Evolutionary conservation across 2,329 filamentous ascomycete genomes (phyloP), one percentile per base, ranked within the genome.

Genomic region (Neobulgaria alba): DNA sequence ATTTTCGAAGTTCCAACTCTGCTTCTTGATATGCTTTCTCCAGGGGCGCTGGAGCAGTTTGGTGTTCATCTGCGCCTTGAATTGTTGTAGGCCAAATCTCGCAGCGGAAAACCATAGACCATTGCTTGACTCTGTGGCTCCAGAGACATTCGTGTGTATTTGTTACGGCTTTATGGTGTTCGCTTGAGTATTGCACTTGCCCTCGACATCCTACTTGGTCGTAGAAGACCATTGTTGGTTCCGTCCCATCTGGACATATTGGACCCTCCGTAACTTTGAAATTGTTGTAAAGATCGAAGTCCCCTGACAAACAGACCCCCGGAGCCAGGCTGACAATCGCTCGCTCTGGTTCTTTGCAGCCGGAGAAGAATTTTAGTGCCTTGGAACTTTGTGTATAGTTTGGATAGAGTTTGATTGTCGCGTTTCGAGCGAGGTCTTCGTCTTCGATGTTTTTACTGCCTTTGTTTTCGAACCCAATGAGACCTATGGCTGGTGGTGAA

Each of bases 21-120:
- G n/a, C n/a, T n/a, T n/a, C n/a, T n/a, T n/a, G n/a, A n/a, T n/a
- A n/a, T n/a, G n/a, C 7, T 12, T 20, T 12, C 33, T 16, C 20
- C 26, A 3, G 46, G 46, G 8, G 42, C 36, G 17, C 36, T 19
- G 14, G 46, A n/a, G n/a, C 46, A 1, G 18, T 19, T n/a, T 40
- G 23, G 20, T 48, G 39, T 17, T 40, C 32, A 10, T 48, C 37
- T 10, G 43, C 40, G 4, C 40, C 36, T 17, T 31, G 16, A 9
- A 26, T 16, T 10, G 33, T 38, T 5, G 21, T 33, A 26, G 36
- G 21, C 26, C 33, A 36, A 9, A 37, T 20, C 12, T 37, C 32
- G 20, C 46, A 48, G 3, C 46, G 39, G 26, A 45, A 48, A 5
- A 45, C 37, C 36, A 48, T 16, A 9, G 46, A 48, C 46, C 46